Conservation (phyloP, 140 eudicot species). For the Stevia rebaudiana region DNA sequence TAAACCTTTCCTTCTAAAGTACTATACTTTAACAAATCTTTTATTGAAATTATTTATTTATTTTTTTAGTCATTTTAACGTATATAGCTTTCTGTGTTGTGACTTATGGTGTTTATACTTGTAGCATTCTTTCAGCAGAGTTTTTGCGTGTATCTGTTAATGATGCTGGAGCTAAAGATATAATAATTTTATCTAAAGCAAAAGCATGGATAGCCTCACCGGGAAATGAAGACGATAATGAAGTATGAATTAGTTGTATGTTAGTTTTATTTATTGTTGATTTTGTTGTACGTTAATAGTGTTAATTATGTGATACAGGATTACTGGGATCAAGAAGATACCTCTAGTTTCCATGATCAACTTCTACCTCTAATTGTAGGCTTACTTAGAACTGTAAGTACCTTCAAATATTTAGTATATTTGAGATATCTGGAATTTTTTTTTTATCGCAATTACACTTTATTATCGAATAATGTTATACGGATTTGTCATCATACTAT, state of each 20-base stretch:
- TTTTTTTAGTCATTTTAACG: neutral
- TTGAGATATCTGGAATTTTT: conserved; percentile 3
- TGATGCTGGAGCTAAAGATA: conserved; percentile 61
- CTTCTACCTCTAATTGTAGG: conserved; percentile 91
- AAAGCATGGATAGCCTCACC: conserved; percentile 38
- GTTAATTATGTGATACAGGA: conserved; percentile 45
- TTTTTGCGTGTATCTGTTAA: conserved; percentile 77
- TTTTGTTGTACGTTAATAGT: conserved; percentile 13
- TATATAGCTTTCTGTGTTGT: conserved; percentile 23
- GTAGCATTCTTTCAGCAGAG: conserved; percentile 99
- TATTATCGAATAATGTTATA: neutral
- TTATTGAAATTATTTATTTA: neutral
- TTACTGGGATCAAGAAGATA: conserved; percentile 57
- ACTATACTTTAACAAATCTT: neutral
- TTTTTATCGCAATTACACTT: neutral
- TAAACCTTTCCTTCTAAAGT: neutral
- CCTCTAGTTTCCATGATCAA: conserved; percentile 61
- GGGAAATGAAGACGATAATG: conserved; percentile 55
- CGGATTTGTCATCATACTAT: neutral
- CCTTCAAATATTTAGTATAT: neutral
- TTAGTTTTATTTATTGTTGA: neutral
- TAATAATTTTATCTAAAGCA: conserved; percentile 33
- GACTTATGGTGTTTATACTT: conserved; percentile 60
- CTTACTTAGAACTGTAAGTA: conserved; percentile 93
- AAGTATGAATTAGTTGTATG: conserved; percentile 38